Evolutionary conservation across 2,329 filamentous ascomycete species (phyloP).

Genomic region (Celoporthe dispersa): DNA sequence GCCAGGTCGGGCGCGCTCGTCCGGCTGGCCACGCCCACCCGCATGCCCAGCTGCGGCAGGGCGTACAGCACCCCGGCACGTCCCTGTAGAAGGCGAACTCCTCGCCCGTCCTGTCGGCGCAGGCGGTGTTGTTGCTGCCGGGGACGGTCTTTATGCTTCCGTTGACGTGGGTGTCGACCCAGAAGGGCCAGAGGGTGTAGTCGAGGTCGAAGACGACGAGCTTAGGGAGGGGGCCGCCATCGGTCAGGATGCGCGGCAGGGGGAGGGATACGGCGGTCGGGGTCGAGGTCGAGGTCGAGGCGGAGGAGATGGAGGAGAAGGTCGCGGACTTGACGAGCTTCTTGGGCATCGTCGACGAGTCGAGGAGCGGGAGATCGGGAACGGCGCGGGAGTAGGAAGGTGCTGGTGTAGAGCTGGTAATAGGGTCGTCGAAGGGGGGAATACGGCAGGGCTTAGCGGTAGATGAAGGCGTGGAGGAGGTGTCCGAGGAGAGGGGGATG

Average conservation of each 20-base stretch:
- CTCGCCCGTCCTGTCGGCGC: slow-evolving; percentile 64
- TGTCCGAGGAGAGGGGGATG: too few relatives aligned
- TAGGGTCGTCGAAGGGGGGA: too few relatives aligned
- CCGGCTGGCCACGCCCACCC: slow-evolving; percentile 69
- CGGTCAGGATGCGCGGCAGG: slow-evolving; percentile 50
- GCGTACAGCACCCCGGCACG: slow-evolving; percentile 69
- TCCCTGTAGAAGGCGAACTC: slow-evolving; percentile 72
- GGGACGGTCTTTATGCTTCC: slow-evolving; percentile 62
- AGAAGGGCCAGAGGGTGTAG: slow-evolving; percentile 99
- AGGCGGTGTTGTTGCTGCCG: slow-evolving; percentile 42
- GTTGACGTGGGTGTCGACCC: slow-evolving; percentile 91
- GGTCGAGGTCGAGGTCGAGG: slow-evolving; percentile 33
- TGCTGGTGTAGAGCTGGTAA: too few relatives aligned
- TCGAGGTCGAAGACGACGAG: slow-evolving; percentile 94
- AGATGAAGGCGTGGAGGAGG: too few relatives aligned
- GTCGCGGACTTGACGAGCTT: slow-evolving; percentile 30
- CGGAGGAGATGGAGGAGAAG: slow-evolving; percentile 34
- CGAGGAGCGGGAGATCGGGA: not conserved
- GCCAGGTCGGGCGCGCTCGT: slow-evolving; percentile 81
- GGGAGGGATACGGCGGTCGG: slow-evolving; percentile 30
- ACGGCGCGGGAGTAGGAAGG: not conserved
- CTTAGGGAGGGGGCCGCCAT: slow-evolving; percentile 73
- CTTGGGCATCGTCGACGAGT: slow-evolving; percentile 24
- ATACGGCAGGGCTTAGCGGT: not conserved
- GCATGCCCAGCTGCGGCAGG: slow-evolving; percentile 48